A percentile compares a stretch with the other conserved stretches of the same genome.
Conservation (phyloP, 495 filamentous ascomycete species). For the Hypoxylon trugodes region DNA sequence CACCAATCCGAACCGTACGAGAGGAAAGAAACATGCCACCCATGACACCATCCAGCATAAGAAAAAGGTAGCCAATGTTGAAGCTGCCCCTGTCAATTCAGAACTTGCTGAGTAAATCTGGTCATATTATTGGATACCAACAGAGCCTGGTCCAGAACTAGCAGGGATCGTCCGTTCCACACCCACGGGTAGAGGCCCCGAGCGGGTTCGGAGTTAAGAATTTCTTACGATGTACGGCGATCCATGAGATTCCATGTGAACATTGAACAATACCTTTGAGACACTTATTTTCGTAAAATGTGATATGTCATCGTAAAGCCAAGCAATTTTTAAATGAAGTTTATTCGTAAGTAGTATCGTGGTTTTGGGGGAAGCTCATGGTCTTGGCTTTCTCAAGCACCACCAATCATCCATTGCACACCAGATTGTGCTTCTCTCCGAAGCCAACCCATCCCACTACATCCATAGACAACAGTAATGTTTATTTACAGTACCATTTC, state of each 20-base stretch:
- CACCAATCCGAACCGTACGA: too few relatives aligned
- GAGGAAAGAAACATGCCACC: constrained; percentile 30
- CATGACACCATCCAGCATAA: constrained; percentile 21
- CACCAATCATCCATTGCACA: too few relatives aligned
- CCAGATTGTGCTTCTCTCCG: too few relatives aligned
- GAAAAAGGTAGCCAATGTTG: neutral
- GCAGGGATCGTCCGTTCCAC: constrained; percentile 7
- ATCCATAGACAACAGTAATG: too few relatives aligned
- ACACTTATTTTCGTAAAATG: too few relatives aligned
- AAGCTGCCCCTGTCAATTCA: constrained; percentile 19
- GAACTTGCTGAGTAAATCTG: constrained; percentile 38
- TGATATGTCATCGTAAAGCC: too few relatives aligned
- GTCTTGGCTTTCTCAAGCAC: too few relatives aligned
- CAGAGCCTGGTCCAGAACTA: constrained; percentile 10
- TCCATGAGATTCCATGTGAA: neutral
- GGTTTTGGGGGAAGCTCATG: too few relatives aligned
- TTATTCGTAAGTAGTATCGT: too few relatives aligned
- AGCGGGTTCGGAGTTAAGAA: constrained; percentile 18
- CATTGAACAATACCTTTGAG: neutral
- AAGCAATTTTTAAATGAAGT: too few relatives aligned
- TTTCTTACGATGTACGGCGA: neutral
- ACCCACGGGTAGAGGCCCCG: neutral
- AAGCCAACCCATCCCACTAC: too few relatives aligned
- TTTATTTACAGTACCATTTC: too few relatives aligned
- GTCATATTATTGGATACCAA: constrained; percentile 28